phyloP scores from a whole-genome alignment of 75 land plant species.

The Isoetes taiwanensis region DNA sequence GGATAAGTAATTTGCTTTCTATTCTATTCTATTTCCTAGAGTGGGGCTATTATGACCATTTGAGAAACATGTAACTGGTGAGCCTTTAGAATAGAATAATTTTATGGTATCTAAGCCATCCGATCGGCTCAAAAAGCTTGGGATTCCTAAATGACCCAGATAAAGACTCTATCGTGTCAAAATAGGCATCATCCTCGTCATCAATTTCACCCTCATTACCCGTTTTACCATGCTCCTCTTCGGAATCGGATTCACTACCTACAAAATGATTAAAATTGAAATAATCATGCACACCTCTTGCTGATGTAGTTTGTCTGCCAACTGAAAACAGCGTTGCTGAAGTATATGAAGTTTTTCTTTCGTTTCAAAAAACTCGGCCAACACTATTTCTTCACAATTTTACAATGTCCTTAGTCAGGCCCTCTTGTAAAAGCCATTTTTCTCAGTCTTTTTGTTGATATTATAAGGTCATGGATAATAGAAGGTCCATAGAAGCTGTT shows the following conservation, averaged over 20 bases:
- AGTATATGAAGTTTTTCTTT: background rate
- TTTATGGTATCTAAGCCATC: too few relatives aligned
- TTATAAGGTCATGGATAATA: background rate
- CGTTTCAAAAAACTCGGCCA: conserved; percentile 2
- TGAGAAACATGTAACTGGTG: background rate
- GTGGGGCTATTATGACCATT: background rate
- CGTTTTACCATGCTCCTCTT: background rate
- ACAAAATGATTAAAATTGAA: background rate
- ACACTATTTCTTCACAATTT: conserved; percentile 1
- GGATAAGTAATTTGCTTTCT: too few relatives aligned
- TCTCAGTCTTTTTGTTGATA: background rate
- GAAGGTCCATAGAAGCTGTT: background rate
- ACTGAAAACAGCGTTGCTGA: background rate
- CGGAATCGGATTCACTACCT: conserved; percentile 2
- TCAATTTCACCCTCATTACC: background rate
- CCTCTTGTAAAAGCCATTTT: background rate
- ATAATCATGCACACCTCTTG: background rate
- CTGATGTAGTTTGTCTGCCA: background rate
- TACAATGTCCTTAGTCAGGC: background rate
- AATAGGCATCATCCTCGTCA: background rate
- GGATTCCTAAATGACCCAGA: conserved; percentile 2
- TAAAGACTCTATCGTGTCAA: background rate
- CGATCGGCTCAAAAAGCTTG: background rate
- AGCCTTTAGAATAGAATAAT: conserved; percentile 19
- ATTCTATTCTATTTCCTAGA: too few relatives aligned